Evolutionary conservation across 306 rosid species (phyloP), one percentile per base, ranked within the genome.

Genomic region (Mucuna pruriens): DNA sequence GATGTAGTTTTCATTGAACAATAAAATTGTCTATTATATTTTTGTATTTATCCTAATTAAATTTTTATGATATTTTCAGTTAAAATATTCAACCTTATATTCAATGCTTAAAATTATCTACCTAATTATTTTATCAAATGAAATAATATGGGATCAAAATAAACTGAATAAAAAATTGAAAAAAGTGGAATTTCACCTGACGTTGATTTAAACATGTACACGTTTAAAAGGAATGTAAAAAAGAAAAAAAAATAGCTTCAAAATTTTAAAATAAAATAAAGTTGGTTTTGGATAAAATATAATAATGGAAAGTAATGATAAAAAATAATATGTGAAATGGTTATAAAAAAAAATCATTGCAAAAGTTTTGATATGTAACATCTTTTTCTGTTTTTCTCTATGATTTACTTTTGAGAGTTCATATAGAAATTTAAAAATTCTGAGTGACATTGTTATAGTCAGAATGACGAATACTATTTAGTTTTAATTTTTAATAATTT

Each of bases 231-330:
- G 9, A 10, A 39, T 19, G 49, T 66, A 3, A 31, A 29, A 33
- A 38, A 10, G 11, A 7, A 11, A 29, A 0, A 29, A 0, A 11
- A 4, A 20, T 0, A 15, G 8, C 10, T 6, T 6, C 4, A 26
- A 70, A 26, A 70, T 29, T 49, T 71, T 61, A 33, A 75, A 22
- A 40, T 42, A 75, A 58, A 4, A 62, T 75, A 13, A 29, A 31
- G 16, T 9, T 42, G 4, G 68, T 75, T 15, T 40, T 40, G 70
- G 10, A 75, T 42, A 58, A 60, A 75, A 58, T 58, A 60, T 52
- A 51, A 73, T 71, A 45, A 54, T 73, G 17, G 3, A 33, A 38
- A 49, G 19, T 51, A 40, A 2, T 60, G 4, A 3, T 23, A 11
- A 67, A 67, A 40, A 11, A 2, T 19, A 40, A 42, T 10, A 38